A percentile compares a stretch with the other conserved stretches of the same genome.
Evolutionary conservation across 805 yeast species (phyloP).

Genomic region (Cephaloascus albidus): DNA sequence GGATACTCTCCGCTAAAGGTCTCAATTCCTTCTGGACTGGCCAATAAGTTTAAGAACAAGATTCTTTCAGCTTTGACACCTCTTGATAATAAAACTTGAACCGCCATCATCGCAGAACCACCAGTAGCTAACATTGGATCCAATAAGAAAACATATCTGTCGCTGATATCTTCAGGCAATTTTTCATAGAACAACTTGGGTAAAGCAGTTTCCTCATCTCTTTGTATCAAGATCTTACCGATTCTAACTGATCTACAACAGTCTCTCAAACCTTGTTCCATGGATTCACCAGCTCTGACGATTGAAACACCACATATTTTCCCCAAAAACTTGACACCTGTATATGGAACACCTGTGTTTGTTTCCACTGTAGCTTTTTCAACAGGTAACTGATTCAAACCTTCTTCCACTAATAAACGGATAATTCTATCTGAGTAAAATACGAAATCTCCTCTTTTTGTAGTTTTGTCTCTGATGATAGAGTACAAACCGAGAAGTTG

Average conservation of each 20-base stretch:
- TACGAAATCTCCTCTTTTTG: conserved; percentile 86
- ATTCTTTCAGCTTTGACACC: conserved; percentile 88
- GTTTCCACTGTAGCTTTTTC: conserved; percentile 57
- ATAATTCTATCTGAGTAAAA: conserved; percentile 94
- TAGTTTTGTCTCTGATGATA: conserved; percentile 75
- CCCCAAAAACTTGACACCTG: conserved; percentile 79
- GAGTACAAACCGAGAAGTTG: conserved; percentile 84
- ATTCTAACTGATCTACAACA: conserved; percentile 94
- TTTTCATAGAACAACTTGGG: conserved; percentile 92
- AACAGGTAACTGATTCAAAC: conserved; percentile 91
- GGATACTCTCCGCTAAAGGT: conserved; percentile 77
- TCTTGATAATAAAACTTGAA: conserved; percentile 75
- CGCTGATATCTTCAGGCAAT: conserved; percentile 84
- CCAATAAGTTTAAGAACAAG: conserved; percentile 81
- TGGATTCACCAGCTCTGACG: conserved; percentile 97
- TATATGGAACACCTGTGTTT: conserved; percentile 61
- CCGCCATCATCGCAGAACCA: conserved; percentile 96
- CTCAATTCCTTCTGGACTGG: conserved; percentile 90
- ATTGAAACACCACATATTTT: conserved; percentile 97
- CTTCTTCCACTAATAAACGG: conserved; percentile 88
- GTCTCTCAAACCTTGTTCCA: conserved; percentile 98
- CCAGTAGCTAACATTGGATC: conserved; percentile 99
- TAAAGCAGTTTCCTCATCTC: conserved; percentile 95
- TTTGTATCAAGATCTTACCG: conserved; percentile 92
- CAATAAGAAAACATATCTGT: conserved; percentile 79